phyloP scores from a whole-genome alignment of 2,329 filamentous ascomycete genomes.

The Venturiaceae sp. region DNA sequence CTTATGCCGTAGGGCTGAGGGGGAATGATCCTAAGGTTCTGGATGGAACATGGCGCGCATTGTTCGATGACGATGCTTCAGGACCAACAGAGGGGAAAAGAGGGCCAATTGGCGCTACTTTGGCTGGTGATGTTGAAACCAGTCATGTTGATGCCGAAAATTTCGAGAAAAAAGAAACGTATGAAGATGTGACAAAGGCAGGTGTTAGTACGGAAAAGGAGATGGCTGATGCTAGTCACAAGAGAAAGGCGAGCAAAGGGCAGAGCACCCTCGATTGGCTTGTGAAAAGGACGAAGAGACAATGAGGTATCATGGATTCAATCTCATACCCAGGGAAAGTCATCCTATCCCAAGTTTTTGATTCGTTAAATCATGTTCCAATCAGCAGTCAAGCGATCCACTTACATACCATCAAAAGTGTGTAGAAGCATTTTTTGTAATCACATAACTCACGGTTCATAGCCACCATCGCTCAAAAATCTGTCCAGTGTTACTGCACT shows the following conservation, averaged over 20 bases:
- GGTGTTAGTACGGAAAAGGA: background rate
- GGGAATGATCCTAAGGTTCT: conserved; percentile 53
- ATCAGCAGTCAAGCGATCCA: too few relatives aligned
- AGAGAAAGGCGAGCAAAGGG: conserved; percentile 5
- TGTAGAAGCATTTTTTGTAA: too few relatives aligned
- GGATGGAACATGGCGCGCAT: conserved; percentile 47
- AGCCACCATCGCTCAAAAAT: too few relatives aligned
- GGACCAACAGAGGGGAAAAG: conserved; percentile 15
- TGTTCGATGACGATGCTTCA: conserved; percentile 37
- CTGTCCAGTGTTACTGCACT: background rate
- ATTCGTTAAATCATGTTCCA: too few relatives aligned
- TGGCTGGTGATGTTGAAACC: background rate
- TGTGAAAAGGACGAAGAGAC: conserved; percentile 10
- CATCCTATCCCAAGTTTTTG: too few relatives aligned
- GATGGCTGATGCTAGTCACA: background rate
- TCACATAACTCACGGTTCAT: too few relatives aligned
- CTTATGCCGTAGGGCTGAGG: conserved; percentile 55
- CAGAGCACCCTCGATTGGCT: conserved; percentile 11
- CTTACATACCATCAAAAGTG: too few relatives aligned
- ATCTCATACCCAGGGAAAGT: too few relatives aligned
- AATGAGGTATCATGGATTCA: too few relatives aligned
- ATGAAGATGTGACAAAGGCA: background rate
- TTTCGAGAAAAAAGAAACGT: background rate
- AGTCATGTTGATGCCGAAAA: background rate
- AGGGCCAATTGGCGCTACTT: background rate